Evolutionary conservation across 2,329 filamentous ascomycete species (phyloP), one percentile per base, ranked within the genome.

Genomic region (Pyrenophora teres): DNA sequence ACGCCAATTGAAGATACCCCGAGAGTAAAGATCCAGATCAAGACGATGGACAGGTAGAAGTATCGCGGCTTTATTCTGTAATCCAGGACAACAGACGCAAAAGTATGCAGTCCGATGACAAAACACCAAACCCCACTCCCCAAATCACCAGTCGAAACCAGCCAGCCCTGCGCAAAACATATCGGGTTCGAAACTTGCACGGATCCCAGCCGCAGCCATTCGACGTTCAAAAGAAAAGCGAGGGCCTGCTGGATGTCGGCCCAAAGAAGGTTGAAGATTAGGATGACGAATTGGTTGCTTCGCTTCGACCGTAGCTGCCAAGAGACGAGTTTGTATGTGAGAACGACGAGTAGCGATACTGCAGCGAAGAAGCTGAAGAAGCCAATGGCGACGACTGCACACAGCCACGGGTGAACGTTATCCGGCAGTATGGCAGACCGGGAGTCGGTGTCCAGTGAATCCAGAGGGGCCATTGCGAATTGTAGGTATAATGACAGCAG

Each of bases 221-320:
- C 74, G 3, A 80, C 79, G 54, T 86, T 88, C 41, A 89, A 75
- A 37, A 87, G 62, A 64, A 89, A 90, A 3, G 85, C 83, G 0
- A 83, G 68, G 6, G 83, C 79, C 63, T 89, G 87, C 62, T 87
- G 83, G 48, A 88, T 79, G 60, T 90, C 87, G 52, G 87, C 86
- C 18, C 87, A 72, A 4, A 90, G 75, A 0, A 90, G 79, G 66
- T 89, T 89, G 67, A 87, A 83, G 51, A 89, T 86, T 4, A 90
- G 77, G 0, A 89, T 76, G 23, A 89, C 78, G 63, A 89, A 87
- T 69, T 89, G 87, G 58, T 88, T 89, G 58, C 63, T 70, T 13
- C 65, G 60, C 38, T 71, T 73, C 8, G 70, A 68, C 44, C 68
- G 70, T 48, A 68, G 61, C 35, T 67, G 65, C 71, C 72, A 74